Evolutionary conservation across 208 protist species (phyloP), one percentile per base, ranked within the genome.

Genomic region (Leishmania braziliensis): DNA sequence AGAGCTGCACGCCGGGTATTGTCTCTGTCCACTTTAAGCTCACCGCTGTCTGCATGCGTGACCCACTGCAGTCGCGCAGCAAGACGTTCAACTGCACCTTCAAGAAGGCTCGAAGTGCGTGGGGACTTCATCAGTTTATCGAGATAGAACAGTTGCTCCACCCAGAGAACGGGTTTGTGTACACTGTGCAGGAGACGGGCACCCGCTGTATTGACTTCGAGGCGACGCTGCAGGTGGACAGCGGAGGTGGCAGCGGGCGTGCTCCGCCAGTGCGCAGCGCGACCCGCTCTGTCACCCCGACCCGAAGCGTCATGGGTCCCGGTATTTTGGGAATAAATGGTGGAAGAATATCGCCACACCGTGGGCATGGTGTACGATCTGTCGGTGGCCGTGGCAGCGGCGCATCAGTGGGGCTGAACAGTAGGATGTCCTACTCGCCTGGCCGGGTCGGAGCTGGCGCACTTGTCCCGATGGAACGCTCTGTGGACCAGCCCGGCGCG

Each of bases 41-140:
- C 3, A 89, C 87, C 20, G 78, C 93, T 26, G 80, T 92, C 2
- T 93, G 86, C 86, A 91, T 90, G 56, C 79, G 85, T 53, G 91
- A 98, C 78, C 90, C 91, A 16, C 83, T 86, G 58, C 80, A 80
- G 69, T 93, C 89, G 56, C 92, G 92, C 78, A 91, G 86, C 62
- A 93, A 96, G 81, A 90, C 88, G 1, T 98, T 98, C 84, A 90
- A 92, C 84, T 98, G 95, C 84, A 89, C 90, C 26, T 98, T 97
- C 81, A 92, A 92, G 72, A 94, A 93, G 82, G 86, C 88, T 1
- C 91, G 92, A 53, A 95, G 88, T 74, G 95, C 95, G 20, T 98
- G 93, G 92, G 95, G 95, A 8, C 86, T 98, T 75, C 94, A 98
- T 79, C 91, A 96, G 83, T 98, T 98, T 70, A 91, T 97, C 60